phyloP scores from a whole-genome alignment of 495 filamentous ascomycete genomes.

The Penicillium lividum region DNA sequence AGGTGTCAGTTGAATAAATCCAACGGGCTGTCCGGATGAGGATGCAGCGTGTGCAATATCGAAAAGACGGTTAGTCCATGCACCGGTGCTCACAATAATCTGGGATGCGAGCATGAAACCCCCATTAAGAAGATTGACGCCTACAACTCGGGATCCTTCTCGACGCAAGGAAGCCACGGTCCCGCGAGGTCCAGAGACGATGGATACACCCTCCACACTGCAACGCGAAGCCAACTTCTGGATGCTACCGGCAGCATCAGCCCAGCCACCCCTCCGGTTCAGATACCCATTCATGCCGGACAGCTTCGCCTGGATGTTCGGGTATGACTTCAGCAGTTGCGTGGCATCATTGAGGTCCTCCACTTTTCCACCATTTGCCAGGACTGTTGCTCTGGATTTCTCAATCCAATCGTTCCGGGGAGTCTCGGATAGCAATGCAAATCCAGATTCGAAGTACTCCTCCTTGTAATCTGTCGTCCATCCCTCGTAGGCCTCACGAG shows the following conservation, averaged over 20 bases:
- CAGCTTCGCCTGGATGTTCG: conserved; percentile 28
- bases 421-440: conserved; percentile 30
- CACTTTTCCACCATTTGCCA: conserved; percentile 20
- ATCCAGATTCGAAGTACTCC: conserved; percentile 31
- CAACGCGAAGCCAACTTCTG: conserved; percentile 48
- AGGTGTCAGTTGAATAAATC: conserved; percentile 64
- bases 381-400: conserved; percentile 22
- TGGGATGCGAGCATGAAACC: conserved; percentile 59
- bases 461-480: conserved; percentile 57
- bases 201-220: conserved; percentile 28
- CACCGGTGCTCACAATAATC: conserved; percentile 72
- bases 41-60: conserved; percentile 46
- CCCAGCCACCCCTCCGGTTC: conserved; percentile 71
- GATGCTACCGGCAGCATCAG: conserved; percentile 68
- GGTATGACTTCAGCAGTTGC: conserved; percentile 23
- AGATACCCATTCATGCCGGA: conserved; percentile 58
- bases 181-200: conserved; percentile 32
- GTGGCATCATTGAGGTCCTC: conserved; percentile 29
- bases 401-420: conserved; percentile 28
- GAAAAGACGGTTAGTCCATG: conserved; percentile 64
- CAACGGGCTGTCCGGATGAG: conserved; percentile 63
- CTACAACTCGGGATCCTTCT: conserved; percentile 36
- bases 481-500: conserved; percentile 56
- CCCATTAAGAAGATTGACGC: conserved; percentile 55
- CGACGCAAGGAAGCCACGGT: conserved; percentile 26